Evolutionary conservation across 192 early-diverging fungal species (phyloP).

Genomic region (Coemansia sp.): DNA sequence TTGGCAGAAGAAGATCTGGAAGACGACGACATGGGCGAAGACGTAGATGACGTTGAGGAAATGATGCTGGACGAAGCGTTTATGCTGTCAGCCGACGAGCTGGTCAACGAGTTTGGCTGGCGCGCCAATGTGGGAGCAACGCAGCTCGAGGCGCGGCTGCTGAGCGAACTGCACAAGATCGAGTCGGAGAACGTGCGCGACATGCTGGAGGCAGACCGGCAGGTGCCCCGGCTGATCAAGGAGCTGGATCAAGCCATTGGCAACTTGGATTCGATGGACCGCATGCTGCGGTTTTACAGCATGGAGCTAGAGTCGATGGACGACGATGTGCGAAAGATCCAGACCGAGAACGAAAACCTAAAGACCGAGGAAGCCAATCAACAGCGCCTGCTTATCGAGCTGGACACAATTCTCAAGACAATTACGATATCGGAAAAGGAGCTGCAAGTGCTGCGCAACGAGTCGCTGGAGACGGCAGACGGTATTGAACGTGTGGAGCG

Average conservation of each 20-base stretch:
- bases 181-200: constrained; percentile 88
- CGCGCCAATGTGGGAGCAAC: constrained; percentile 82
- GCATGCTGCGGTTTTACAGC: constrained; percentile 82
- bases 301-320: constrained; percentile 90
- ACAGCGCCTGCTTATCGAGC: constrained; percentile 75
- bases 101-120: constrained; percentile 86
- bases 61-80: constrained; percentile 63
- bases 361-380: constrained; percentile 90
- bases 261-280: constrained; percentile 83
- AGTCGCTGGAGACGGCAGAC: constrained; percentile 60
- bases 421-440: constrained; percentile 64
- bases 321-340: constrained; percentile 92
- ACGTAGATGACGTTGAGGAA: constrained; percentile 44
- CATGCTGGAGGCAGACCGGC: constrained; percentile 87
- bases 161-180: constrained; percentile 80
- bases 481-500: constrained; percentile 62
- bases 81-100: constrained; percentile 71
- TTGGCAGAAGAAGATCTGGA: constrained; percentile 4
- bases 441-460: constrained; percentile 62
- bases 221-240: constrained; percentile 71
- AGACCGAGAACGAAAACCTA: constrained; percentile 85
- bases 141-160: constrained; percentile 77
- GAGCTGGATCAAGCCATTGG: constrained; percentile 81
- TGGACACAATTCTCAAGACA: constrained; percentile 72
- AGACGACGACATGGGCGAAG: constrained; percentile 24